Evolutionary conservation across 345 rosid genomes (phyloP), one percentile per base, ranked within the genome.

Genomic region (Laguncularia racemosa): DNA sequence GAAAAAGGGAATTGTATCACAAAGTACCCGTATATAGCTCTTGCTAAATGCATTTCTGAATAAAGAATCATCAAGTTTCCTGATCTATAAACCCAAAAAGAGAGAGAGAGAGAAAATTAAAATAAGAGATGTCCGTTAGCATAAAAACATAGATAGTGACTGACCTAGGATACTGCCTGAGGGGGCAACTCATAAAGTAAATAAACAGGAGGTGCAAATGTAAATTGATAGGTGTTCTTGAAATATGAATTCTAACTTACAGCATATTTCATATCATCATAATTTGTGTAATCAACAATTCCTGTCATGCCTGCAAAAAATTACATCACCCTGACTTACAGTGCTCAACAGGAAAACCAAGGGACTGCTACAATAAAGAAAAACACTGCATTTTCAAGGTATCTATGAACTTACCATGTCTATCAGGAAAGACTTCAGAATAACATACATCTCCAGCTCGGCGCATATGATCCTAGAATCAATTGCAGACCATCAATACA

Each of bases 391-490:
- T 11, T n/a, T 33, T 33, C 40, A 33, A 33, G 9, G 40, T 33
- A 26, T 26, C 9, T 4, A 9, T 45, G 6, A 14, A 46, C 79
- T 68, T 66, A 93, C 99, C 97, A 59, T 84, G 84, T 23, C 87
- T 89, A 56, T 85, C 90, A 18, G 83, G 90, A 59, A 83, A 93
- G 14, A 93, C 97, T 75, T 89, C 86, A 64, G 99, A 87, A 60
- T 89, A 93, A 66, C 95, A 85, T 54, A 89, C 99, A 79, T 89
- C 99, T 64, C 99, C 99, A 71, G 97, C 99, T 63, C 71, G 73
- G 48, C 99, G 92, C 99, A 93, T 93, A 76, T 93, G 99, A 72
- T 93, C 99, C 99, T 69, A 64, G 45, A 59, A 53, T 50, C 48
- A 48, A 57, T 16, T 20, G 55, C 12, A 43, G 7, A 14, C 44